Base-by-base conservation (phyloP, 2,329 filamentous ascomycete species). In the Bipolaris gigantea region DNA sequence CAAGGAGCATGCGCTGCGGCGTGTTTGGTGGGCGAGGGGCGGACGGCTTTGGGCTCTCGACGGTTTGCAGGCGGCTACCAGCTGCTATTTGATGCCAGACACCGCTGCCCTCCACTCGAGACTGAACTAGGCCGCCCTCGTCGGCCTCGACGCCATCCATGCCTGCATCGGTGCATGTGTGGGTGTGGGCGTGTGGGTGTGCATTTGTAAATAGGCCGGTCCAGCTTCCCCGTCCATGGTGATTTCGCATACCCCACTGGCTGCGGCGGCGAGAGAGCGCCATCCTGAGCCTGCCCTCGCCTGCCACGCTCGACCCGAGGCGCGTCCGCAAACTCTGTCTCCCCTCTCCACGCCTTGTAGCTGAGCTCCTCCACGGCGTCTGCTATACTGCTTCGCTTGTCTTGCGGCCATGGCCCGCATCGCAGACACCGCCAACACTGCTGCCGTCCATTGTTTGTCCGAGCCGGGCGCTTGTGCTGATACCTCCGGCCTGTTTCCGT, bases 71-170 rank as follows among this genome's bases (percentile, higher is more conserved):
- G 35, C 46, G 41, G 30, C 40, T 32, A 40, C 45, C 50, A 53
- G 46, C 40, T 36, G 18, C 19, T 49, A 46, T 30, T 41, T 41
- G 39, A 25, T 46, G 40, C 43, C 33, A 53, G 25, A 27, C 9
- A 27, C 9, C 9, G 9, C 25, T 27, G 25, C 25, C 9, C 25
- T 27, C 51, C 48, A 50, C 36, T 50, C 54, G 42, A 48, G 45
- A 35, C 41, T 16, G 45, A 50, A 25, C 25, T 40, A 48, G 50
- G 19, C n/a, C 46, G 41, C 54, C 50, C 50, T 53, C 50, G 46
- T 43, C 32, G 32, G 30, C 35, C 41, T 46, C 32, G 30, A 9
- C 34, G 34, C 34, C 34, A 16, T 36, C 34, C 18, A 36, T 18
- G 8, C n/a, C 34, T 36, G 18, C 34, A 16, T 5, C 34, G n/a